Conservation (phyloP, 2,329 filamentous ascomycete species). For the Colletotrichum kahawae region DNA sequence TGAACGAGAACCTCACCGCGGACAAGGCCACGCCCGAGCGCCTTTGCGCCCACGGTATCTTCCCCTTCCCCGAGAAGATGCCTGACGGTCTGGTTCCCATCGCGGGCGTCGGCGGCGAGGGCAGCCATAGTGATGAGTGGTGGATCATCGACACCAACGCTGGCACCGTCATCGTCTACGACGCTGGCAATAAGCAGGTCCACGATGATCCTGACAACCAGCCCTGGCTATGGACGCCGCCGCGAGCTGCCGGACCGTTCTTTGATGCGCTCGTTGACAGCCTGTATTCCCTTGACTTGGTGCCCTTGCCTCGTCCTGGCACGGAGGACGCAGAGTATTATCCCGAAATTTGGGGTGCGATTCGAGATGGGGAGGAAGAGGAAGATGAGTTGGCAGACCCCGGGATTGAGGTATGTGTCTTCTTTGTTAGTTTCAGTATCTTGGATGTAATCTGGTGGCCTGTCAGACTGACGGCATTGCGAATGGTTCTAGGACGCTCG, state of each 20-base stretch:
- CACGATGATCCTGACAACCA: neutral
- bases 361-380: neutral
- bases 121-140: neutral
- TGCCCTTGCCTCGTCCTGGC: neutral
- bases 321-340: neutral
- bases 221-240: neutral
- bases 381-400: rapidly evolving
- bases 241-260: neutral
- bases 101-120: neutral
- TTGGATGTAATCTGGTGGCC: neutral
- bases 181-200: neutral
- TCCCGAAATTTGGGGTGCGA: neutral
- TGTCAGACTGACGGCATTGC: neutral
- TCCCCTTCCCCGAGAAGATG: neutral
- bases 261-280: neutral
- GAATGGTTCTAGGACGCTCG: neutral
- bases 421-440: rapidly evolving
- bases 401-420: neutral
- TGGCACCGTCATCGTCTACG: neutral
- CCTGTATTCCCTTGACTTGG: neutral
- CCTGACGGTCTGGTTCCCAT: neutral
- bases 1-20: neutral
- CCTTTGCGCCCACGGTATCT: neutral
- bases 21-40: neutral
- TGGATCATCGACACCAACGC: neutral